These are phyloP conservation scores for Cyberlindnera samutprakarnensis DNA, from an alignment of 805 yeast species.

Conservation along the genomic window DNA sequence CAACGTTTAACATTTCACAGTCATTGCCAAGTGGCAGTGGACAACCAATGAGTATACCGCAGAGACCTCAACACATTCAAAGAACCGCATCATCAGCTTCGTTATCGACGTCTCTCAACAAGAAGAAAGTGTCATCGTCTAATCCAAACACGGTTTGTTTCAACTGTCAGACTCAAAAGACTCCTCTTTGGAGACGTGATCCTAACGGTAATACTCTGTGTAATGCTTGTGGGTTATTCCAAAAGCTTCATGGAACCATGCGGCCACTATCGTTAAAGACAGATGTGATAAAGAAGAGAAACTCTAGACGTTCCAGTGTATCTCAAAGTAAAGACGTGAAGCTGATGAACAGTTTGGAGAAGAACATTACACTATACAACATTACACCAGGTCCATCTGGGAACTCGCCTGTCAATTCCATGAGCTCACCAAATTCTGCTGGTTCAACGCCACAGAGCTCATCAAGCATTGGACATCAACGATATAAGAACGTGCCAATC, in stretches of 20 bases:
- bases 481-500: slow-evolving; percentile 22
- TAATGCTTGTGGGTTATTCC: slow-evolving; percentile 90
- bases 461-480: slow-evolving; percentile 1
- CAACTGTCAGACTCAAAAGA: slow-evolving; percentile 82
- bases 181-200: slow-evolving; percentile 92
- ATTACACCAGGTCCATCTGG: slow-evolving; percentile 17
- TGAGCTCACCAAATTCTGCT: slow-evolving; percentile 9
- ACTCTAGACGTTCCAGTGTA: slow-evolving; percentile 23
- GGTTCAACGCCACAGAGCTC: slow-evolving; percentile 1
- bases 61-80: slow-evolving; percentile 2
- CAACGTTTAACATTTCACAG: too few relatives aligned
- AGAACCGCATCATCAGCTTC: slow-evolving; percentile 10
- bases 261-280: slow-evolving; percentile 86
- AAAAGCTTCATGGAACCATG: slow-evolving; percentile 87
- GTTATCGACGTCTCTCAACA: slow-evolving; percentile 16
- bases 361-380: slow-evolving; percentile 14
- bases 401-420: slow-evolving; percentile 18
- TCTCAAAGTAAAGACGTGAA: slow-evolving; percentile 11
- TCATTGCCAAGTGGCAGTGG: too few relatives aligned
- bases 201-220: slow-evolving; percentile 87
- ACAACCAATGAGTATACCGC: not conserved
- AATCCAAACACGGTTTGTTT: slow-evolving; percentile 45
- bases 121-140: slow-evolving; percentile 18
- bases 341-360: slow-evolving; percentile 14
- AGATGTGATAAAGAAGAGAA: slow-evolving; percentile 82